Evolutionary conservation across 208 protist genomes (phyloP).

Genomic region (Crithidia bombi): DNA sequence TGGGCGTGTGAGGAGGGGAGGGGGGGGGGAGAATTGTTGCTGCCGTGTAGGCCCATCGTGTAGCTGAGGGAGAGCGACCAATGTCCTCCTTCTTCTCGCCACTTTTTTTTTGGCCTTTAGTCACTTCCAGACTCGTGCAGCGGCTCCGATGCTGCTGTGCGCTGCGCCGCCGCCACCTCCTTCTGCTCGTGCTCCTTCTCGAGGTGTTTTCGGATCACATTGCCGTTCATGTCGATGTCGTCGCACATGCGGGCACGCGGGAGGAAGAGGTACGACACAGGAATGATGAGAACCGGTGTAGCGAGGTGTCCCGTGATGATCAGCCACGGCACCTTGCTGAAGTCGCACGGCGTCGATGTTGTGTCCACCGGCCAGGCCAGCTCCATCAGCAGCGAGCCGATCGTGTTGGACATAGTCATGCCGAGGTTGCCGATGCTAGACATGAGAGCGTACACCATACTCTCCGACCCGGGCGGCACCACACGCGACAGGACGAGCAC

Average conservation of each 20-base stretch:
- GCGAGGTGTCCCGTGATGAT: slow-evolving; percentile 62
- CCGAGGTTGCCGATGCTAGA: slow-evolving; percentile 85
- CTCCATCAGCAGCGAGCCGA: slow-evolving; percentile 70
- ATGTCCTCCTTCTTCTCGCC: neutral
- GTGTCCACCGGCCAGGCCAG: slow-evolving; percentile 47
- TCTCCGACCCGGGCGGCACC: slow-evolving; percentile 80
- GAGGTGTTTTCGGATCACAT: slow-evolving; percentile 22
- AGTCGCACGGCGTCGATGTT: slow-evolving; percentile 56
- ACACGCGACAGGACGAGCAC: slow-evolving; percentile 81
- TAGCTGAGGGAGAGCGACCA: neutral
- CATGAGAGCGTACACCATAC: slow-evolving; percentile 81
- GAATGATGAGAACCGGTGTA: slow-evolving; percentile 57
- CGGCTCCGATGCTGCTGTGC: slow-evolving; percentile 2
- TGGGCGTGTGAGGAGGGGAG: too few relatives aligned
- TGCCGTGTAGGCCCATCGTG: neutral
- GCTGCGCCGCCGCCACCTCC: neutral
- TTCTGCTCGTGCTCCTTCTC: neutral
- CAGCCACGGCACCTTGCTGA: slow-evolving; percentile 64
- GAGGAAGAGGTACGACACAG: slow-evolving; percentile 63
- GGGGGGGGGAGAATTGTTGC: too few relatives aligned
- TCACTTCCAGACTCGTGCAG: slow-evolving; percentile 6
- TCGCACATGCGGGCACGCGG: slow-evolving; percentile 64
- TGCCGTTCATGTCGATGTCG: slow-evolving; percentile 53
- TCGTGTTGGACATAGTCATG: slow-evolving; percentile 36
- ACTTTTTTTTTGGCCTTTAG: neutral